Percentiles rank a stretch among this genome's conserved stretches.
phyloP scores from a whole-genome alignment of 148 eudicot species.

The Suaeda aralocaspica region DNA sequence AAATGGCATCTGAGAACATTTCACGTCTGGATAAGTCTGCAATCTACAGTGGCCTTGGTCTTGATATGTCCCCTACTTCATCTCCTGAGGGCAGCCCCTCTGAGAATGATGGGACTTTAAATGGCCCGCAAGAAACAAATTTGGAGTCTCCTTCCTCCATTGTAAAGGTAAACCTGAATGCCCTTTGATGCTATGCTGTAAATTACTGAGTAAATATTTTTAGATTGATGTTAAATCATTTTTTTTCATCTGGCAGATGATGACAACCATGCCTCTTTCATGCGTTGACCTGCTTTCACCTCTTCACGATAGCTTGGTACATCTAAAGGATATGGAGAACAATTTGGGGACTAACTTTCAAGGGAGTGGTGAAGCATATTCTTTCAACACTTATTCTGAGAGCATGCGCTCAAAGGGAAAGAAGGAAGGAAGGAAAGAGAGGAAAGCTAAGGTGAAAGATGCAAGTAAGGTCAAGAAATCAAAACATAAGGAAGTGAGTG shows the following conservation, averaged over 20 bases:
- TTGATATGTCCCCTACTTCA: constrained; percentile 43
- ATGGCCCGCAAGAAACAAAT: constrained; percentile 17
- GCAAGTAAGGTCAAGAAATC: constrained; percentile 25
- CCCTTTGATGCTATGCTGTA: background rate
- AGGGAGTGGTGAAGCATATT: constrained; percentile 10
- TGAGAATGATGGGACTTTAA: constrained; percentile 18
- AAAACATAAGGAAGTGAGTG: constrained; percentile 17
- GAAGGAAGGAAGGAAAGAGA: constrained; percentile 22
- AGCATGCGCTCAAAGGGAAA: constrained; percentile 15
- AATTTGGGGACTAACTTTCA: constrained; percentile 7
- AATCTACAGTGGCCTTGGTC: constrained; percentile 48
- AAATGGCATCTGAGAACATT: constrained; percentile 24
- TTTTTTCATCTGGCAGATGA: constrained; percentile 30
- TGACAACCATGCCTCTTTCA: constrained; percentile 34
- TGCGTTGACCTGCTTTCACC: constrained; percentile 31
- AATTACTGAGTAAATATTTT: constrained; percentile 2
- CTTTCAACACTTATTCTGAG: constrained; percentile 12
- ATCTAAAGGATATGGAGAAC: constrained; percentile 19
- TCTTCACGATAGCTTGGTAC: constrained; percentile 33
- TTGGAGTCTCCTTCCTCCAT: constrained; percentile 38
- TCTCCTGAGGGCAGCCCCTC: constrained; percentile 34
- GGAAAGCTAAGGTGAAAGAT: constrained; percentile 21
- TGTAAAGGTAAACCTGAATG: constrained; percentile 32
- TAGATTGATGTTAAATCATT: constrained; percentile 11
- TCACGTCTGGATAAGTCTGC: constrained; percentile 29